Conservation (phyloP, 2,329 filamentous ascomycete species). For the Cladosporium sp. region DNA sequence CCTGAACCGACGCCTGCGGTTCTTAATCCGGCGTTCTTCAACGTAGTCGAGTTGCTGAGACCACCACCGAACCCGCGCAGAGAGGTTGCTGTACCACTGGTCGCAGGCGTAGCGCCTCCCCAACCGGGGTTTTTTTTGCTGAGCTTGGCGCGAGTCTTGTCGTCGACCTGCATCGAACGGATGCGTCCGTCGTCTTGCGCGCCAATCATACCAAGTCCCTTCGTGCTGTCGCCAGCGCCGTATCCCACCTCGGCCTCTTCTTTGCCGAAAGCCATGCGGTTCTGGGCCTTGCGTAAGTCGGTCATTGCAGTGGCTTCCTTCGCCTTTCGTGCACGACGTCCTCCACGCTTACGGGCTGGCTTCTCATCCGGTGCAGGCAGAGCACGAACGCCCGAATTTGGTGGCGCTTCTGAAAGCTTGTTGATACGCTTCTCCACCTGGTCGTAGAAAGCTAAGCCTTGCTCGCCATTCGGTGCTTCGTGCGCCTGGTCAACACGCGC, state of each 20-base stretch:
- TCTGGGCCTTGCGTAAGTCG: slow-evolving; percentile 90
- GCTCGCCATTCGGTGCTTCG: slow-evolving; percentile 71
- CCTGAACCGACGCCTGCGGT: slow-evolving; percentile 67
- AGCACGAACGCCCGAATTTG: slow-evolving; percentile 80
- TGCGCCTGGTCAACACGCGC: slow-evolving; percentile 85
- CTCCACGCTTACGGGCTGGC: slow-evolving; percentile 84
- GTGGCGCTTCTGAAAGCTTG: slow-evolving; percentile 85
- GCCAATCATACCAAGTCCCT: slow-evolving; percentile 92
- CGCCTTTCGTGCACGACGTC: slow-evolving; percentile 80
- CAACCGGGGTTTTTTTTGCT: slow-evolving; percentile 94
- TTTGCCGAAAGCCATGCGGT: slow-evolving; percentile 90
- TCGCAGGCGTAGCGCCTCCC: slow-evolving; percentile 56
- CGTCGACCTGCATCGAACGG: slow-evolving; percentile 81
- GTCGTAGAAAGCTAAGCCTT: slow-evolving; percentile 73
- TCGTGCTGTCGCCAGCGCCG: slow-evolving; percentile 75
- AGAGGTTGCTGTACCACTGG: slow-evolving; percentile 70
- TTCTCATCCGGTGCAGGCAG: slow-evolving; percentile 94
- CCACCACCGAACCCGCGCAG: slow-evolving; percentile 68
- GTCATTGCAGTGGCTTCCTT: slow-evolving; percentile 98
- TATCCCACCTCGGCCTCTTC: slow-evolving; percentile 93
- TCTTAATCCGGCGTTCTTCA: slow-evolving; percentile 73
- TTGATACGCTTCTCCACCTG: slow-evolving; percentile 81
- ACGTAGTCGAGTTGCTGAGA: slow-evolving; percentile 56
- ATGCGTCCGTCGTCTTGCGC: slow-evolving; percentile 82
- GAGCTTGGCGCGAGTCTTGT: slow-evolving; percentile 85